These are phyloP conservation scores for Picochlorum costavermella DNA, from an alignment of 139 green algal genomes.

Conservation along the genomic window DNA sequence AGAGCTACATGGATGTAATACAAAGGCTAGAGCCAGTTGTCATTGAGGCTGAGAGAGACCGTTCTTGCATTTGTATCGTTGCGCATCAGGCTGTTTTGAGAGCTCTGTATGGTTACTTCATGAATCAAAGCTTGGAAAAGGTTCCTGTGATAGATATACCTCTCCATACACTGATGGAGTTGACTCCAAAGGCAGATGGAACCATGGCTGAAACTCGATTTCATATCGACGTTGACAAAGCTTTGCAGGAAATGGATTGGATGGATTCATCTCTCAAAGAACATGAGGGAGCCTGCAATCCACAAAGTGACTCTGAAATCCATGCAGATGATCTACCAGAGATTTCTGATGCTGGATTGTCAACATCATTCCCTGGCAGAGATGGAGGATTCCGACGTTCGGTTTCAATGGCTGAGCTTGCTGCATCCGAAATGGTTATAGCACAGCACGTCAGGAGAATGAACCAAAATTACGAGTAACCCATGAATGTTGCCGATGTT, in stretches of 20 bases:
- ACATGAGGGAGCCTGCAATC: not conserved
- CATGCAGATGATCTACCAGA: no score
- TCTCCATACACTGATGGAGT: conserved; percentile 88
- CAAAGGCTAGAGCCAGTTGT: conserved; percentile 84
- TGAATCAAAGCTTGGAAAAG: conserved; percentile 39
- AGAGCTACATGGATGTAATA: conserved; percentile 88
- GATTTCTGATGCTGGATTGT: not conserved
- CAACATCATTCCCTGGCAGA: not conserved
- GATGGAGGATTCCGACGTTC: conserved; percentile 4
- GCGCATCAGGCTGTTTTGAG: conserved; percentile 80
- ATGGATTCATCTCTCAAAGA: not conserved
- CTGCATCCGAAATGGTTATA: conserved; percentile 20
- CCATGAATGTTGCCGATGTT: not conserved
- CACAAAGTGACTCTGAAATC: no score
- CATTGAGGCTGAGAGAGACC: conserved; percentile 84
- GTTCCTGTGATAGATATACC: conserved; percentile 76
- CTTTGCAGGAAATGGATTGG: not conserved
- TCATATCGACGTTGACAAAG: conserved; percentile 37
- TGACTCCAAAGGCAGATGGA: conserved; percentile 73
- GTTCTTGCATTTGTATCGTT: conserved; percentile 75
- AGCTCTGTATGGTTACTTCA: conserved; percentile 85
- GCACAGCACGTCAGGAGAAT: conserved; percentile 7
- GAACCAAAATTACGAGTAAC: not conserved
- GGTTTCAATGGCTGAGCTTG: conserved; percentile 24
- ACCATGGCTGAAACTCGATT: conserved; percentile 68